Evolutionary conservation across 257 asterid species (phyloP).

Genomic region (Salvia miltiorrhiza): DNA sequence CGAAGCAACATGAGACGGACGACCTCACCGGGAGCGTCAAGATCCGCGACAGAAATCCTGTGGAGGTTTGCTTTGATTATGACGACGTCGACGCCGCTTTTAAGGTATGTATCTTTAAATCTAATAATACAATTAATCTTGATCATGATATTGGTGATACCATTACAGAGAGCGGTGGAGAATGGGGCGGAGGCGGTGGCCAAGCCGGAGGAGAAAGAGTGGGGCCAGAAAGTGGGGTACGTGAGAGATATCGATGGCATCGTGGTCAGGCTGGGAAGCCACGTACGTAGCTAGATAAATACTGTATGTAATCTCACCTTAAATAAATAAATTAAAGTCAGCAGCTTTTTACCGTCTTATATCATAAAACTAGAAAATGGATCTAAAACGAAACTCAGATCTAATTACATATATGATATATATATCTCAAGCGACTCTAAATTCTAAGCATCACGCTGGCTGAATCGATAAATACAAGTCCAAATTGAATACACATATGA

Average conservation of each 20-base stretch:
- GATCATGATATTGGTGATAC: not conserved
- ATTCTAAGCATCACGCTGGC: too few species aligned
- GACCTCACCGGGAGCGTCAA: slow-evolving; percentile 65
- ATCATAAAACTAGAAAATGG: too few species aligned
- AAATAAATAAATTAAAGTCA: too few species aligned
- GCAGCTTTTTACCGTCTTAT: too few species aligned
- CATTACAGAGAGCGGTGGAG: slow-evolving; percentile 70
- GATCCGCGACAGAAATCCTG: slow-evolving; percentile 41
- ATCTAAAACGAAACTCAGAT: too few species aligned
- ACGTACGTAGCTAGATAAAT: slow-evolving; percentile 19
- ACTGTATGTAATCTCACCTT: too few species aligned
- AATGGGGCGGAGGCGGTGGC: slow-evolving; percentile 75
- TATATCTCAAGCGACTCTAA: too few species aligned
- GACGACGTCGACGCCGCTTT: slow-evolving; percentile 73
- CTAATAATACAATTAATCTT: too few species aligned
- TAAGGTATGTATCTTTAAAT: slow-evolving; percentile 36
- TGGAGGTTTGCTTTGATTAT: slow-evolving; percentile 88
- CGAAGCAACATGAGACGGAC: slow-evolving; percentile 76
- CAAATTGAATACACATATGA: too few species aligned
- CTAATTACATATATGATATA: too few species aligned
- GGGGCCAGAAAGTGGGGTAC: slow-evolving; percentile 96
- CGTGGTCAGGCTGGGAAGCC: slow-evolving; percentile 66
- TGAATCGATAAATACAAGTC: too few species aligned
- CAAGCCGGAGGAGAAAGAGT: slow-evolving; percentile 66
- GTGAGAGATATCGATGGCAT: slow-evolving; percentile 74